Base-by-base conservation (phyloP, 257 asterid species). In the Gentiana dahurica region DNA sequence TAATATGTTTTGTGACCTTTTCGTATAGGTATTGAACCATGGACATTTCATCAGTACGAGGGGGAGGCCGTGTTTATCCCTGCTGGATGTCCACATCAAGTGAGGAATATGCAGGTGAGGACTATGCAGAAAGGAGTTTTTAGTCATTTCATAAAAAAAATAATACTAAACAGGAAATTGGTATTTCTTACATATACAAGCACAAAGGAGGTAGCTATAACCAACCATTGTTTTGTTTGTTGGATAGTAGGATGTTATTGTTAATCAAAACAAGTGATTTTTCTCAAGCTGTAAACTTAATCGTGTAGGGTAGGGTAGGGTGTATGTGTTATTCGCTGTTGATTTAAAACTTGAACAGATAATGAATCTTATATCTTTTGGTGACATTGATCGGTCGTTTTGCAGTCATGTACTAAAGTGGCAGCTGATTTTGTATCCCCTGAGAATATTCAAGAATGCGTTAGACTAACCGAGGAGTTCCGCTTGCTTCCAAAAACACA, bases 51-150 rank as follows among this genome's bases (percentile, higher is more conserved):
- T 51, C 82, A 76, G 58, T 54, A 69, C 49, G 65, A 66, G 51
- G 79, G 82, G 34, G 76, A 76, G 65, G 82, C 82, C 37, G 76
- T 76, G 7, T 72, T 72, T 60, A 72, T 72, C 39, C 79, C 78
- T 37, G 79, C 79, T 5, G 82, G 78, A 47, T 76, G 82, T 49
- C 76, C 79, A 10, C 79, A 73, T 60, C 77, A 76, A 76, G 82
- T 73, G 69, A 60, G 82, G 64, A 76, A 76, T 61, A 63, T 69
- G 57, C 73, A 73, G 82, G 82, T 77, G 57, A 60, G 65, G 33
- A 54, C 4, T 36, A 10, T 11, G n/a, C 46, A 6, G 8, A 41
- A 41, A 41, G 6, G 46, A 5, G 46, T 10, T 41, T 3, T 41
- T 3, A 39, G 11, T 41, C 24, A 24, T 24, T 24, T 24, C 24